Conservation (phyloP, 805 yeast genomes). For the Osmozyma mogii region DNA sequence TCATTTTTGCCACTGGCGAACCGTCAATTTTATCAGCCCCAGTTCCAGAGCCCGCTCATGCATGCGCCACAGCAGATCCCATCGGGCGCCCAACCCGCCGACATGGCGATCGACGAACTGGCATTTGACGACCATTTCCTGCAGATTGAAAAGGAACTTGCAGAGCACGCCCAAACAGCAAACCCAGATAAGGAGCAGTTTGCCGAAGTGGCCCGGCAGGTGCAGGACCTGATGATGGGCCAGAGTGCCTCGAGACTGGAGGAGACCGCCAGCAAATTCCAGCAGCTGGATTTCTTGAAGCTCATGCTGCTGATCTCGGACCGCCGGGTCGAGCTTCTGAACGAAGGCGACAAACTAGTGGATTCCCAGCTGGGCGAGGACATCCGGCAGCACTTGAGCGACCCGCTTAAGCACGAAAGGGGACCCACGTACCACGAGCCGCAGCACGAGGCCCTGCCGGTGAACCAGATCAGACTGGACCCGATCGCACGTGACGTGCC, state of each 20-base stretch:
- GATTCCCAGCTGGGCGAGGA: conserved; percentile 27
- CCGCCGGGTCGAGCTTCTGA: conserved; percentile 25
- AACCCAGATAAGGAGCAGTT: conserved; percentile 26
- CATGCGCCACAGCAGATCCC: background rate
- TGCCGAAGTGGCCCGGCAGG: conserved; percentile 33
- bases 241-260: conserved; percentile 13
- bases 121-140: conserved; percentile 26
- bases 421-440: conserved; percentile 9
- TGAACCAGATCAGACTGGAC: background rate
- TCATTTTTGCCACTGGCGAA: conserved; percentile 6
- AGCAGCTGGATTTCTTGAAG: conserved; percentile 29
- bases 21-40: conserved; percentile 4
- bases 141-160: conserved; percentile 23
- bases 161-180: conserved; percentile 2
- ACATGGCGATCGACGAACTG: conserved; percentile 8
- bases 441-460: conserved; percentile 2
- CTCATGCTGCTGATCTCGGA: conserved; percentile 32
- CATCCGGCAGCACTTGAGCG: conserved; percentile 18
- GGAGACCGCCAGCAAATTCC: conserved; percentile 25
- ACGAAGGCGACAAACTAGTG: conserved; percentile 32
- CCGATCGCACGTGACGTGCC: background rate
- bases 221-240: conserved; percentile 30
- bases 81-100: background rate
- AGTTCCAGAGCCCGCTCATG: no score
- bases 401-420: conserved; percentile 9